Percentiles rank a stretch among this genome's conserved stretches.
Conservation (phyloP, 805 yeast species). For the Millerozyma acaciae region DNA sequence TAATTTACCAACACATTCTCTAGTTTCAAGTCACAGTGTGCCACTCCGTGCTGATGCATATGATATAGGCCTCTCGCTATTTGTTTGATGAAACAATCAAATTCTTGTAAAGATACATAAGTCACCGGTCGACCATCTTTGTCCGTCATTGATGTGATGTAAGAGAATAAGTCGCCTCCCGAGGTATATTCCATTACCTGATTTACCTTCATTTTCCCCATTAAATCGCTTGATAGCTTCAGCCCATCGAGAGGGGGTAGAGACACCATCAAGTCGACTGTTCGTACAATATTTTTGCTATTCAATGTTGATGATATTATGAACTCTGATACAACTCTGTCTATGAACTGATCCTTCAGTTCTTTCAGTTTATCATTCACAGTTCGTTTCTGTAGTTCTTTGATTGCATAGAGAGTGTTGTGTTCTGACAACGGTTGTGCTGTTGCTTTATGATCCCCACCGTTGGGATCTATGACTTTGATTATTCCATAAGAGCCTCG, state of each 20-base stretch:
- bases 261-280: slow-evolving; percentile 65
- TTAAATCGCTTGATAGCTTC: slow-evolving; percentile 1
- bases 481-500: slow-evolving; percentile 38
- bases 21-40: slow-evolving; percentile 90
- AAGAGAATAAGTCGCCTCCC: slow-evolving; percentile 35
- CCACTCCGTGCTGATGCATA: slow-evolving; percentile 88
- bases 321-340: slow-evolving; percentile 84
- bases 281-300: slow-evolving; percentile 72
- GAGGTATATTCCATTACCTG: slow-evolving; percentile 38
- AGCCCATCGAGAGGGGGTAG: slow-evolving; percentile 10
- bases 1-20: slow-evolving; percentile 65
- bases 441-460: slow-evolving; percentile 3
- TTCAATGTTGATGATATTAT: slow-evolving; percentile 77
- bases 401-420: slow-evolving; percentile 26
- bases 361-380: slow-evolving; percentile 17
- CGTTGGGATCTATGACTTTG: slow-evolving; percentile 25
- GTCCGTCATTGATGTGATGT: slow-evolving; percentile 17
- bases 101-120: slow-evolving; percentile 45
- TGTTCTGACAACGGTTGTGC: slow-evolving; percentile 1
- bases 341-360: slow-evolving; percentile 46
- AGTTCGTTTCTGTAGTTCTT: slow-evolving; percentile 25
- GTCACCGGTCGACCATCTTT: slow-evolving; percentile 7
- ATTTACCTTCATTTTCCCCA: slow-evolving; percentile 15
- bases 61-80: slow-evolving; percentile 75
- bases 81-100: slow-evolving; percentile 89